Evolutionary conservation across 768 basidiomycete genomes (phyloP).

Genomic region (Hygrocybe coccinea): DNA sequence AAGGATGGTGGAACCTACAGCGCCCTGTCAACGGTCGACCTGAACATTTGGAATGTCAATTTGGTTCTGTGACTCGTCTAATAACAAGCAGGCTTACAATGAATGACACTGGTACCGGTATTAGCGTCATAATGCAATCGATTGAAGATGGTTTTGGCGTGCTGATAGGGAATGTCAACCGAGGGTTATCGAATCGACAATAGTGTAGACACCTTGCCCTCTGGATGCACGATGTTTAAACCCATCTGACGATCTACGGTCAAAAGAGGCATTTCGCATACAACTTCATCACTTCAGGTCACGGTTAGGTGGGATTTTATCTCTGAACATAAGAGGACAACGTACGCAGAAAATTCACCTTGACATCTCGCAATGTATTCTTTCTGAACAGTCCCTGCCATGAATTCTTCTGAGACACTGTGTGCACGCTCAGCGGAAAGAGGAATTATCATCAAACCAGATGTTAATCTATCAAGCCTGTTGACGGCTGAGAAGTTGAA

Average conservation of each 20-base stretch:
- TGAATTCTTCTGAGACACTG: constrained; percentile 73
- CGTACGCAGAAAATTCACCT: constrained; percentile 83
- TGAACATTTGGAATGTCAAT: constrained; percentile 24
- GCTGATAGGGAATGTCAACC: constrained; percentile 37
- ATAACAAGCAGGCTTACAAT: constrained; percentile 47
- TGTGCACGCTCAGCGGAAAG: constrained; percentile 65
- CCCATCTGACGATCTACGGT: constrained; percentile 97
- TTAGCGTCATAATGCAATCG: constrained; percentile 73
- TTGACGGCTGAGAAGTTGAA: constrained; percentile 71
- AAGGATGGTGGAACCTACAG: constrained; percentile 51
- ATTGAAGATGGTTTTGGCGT: constrained; percentile 84
- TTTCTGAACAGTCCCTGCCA: constrained; percentile 76
- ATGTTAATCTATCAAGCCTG: constrained; percentile 88
- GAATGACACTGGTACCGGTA: constrained; percentile 81
- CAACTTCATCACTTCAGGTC: constrained; percentile 62
- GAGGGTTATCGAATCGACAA: not conserved
- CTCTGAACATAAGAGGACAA: constrained; percentile 10
- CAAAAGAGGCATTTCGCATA: constrained; percentile 80
- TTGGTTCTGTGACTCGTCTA: constrained; percentile 2
- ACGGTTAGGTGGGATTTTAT: not conserved
- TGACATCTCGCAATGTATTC: constrained; percentile 87
- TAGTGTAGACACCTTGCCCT: constrained; percentile 68
- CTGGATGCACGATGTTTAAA: constrained; percentile 89
- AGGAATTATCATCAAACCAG: constrained; percentile 92
- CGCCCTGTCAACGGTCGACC: constrained; percentile 88